These are phyloP conservation scores for rapeseed (Brassica napus) DNA, from an alignment of 345 rosid species.

Conservation along the genomic window Da-Ae NC_063439.1:21121501-21122000, in stretches of 20 bases:
- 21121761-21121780: not conserved
- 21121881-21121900: constrained; percentile 34
- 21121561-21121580: constrained; percentile 6
- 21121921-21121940: not conserved
- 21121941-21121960: not conserved
- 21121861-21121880: constrained; percentile 28
- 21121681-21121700: constrained; percentile 42
- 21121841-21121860: constrained; percentile 35
- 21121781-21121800: constrained; percentile 17
- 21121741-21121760: not conserved
- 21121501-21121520: constrained; percentile 54
- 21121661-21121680: constrained; percentile 37
- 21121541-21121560: constrained; percentile 68
- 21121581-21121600: not conserved
- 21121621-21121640: constrained; percentile 13
- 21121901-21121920: not conserved
- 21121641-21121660: not conserved
- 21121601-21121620: not conserved
- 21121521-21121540: constrained; percentile 65
- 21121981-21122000: constrained; percentile 25
- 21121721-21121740: constrained; percentile 22
- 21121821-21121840: constrained; percentile 29
- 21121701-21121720: constrained; percentile 40
- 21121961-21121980: constrained; percentile 13
- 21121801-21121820: constrained; percentile 13